These are phyloP conservation scores for Berberis thunbergii DNA, from an alignment of 164 flowering plant species.

Conservation along the genomic window DNA sequence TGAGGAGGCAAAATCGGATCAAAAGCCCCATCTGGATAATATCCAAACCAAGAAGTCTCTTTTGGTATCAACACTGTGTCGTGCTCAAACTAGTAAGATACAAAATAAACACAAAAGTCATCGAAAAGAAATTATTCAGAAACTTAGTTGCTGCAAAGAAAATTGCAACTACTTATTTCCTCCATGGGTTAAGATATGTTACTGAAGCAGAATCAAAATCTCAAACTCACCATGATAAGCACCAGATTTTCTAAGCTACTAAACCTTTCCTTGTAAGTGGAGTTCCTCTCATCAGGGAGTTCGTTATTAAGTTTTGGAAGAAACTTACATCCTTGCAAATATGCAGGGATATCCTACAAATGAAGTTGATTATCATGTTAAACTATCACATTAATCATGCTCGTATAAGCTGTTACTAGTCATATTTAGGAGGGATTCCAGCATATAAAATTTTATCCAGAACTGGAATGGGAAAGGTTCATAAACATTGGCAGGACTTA, in stretches of 20 bases:
- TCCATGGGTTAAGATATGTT: not conserved
- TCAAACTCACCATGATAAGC: slow-evolving; percentile 72
- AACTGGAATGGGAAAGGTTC: too few species aligned
- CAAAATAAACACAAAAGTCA: not conserved
- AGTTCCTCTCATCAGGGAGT: slow-evolving; percentile 48
- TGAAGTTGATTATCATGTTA: not conserved
- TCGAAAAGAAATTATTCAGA: not conserved
- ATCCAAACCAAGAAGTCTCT: slow-evolving; percentile 97
- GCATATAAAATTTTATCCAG: too few species aligned
- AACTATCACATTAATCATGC: not conserved
- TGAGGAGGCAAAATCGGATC: slow-evolving; percentile 51
- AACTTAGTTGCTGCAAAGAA: too few species aligned
- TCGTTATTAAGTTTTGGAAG: slow-evolving; percentile 97
- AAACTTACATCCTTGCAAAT: slow-evolving; percentile 59
- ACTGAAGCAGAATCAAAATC: not conserved
- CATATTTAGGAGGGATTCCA: too few species aligned
- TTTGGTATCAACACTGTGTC: slow-evolving; percentile 81
- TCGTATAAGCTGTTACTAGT: not conserved
- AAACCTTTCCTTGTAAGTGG: slow-evolving; percentile 76
- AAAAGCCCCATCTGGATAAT: slow-evolving; percentile 86
- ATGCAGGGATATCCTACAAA: slow-evolving; percentile 52
- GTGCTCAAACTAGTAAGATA: slow-evolving; percentile 54
- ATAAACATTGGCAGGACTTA: too few species aligned
- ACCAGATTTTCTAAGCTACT: slow-evolving; percentile 71
- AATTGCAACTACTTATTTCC: too few species aligned